Base-by-base conservation (phyloP, 1,139 yeast species). In the Yamadazyma atmosphaerica region DNA sequence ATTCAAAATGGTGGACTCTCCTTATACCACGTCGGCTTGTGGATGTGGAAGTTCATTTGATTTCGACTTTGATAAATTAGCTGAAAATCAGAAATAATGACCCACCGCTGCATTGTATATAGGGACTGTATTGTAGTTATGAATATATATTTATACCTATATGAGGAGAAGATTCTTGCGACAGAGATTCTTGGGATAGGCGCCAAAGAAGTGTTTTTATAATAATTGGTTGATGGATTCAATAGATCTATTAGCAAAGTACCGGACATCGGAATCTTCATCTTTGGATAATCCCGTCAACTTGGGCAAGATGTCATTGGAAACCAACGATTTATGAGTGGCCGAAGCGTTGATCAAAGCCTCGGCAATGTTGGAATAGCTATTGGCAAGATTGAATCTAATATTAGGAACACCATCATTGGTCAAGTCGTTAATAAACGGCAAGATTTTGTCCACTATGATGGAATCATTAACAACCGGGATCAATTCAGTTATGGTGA, bases 31-130 rank as follows among this genome's bases (percentile, higher is more conserved):
- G 23, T 84, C 95, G 34, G 83, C 94, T 36, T 94, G 99, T 66
- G 98, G 99, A 0, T 92, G 98, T 63, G 98, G 98, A 0, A 78
- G 95, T 16, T 87, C 96, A 40, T 92, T 92, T 63, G 96, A 90
- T 58, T 81, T 90, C 54, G 94, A 86, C 56, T 82, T 83, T 41
- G 79, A 78, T n/a, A 79, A 79, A 51, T 55, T 68, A 41, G 49
- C 47, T 3, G 36, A 41, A 33, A 37, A 42, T 12, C 33, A 38
- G 16, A 13, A 18, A 16, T 18, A 17, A 15, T 10, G 6, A 29
- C n/a, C n/a, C n/a, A n/a, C n/a, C n/a, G n/a, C n/a, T 23, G 11
- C 7, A 6, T 19, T 19, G 22, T 19, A 19, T 19, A 19, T 19
- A 19, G 8, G 22, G 22, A 9, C 22, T 19, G 22, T 19, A 19